Evolutionary conservation across 768 basidiomycete species (phyloP), one percentile per base, ranked within the genome.

Genomic region (Holtermannia corniformis): DNA sequence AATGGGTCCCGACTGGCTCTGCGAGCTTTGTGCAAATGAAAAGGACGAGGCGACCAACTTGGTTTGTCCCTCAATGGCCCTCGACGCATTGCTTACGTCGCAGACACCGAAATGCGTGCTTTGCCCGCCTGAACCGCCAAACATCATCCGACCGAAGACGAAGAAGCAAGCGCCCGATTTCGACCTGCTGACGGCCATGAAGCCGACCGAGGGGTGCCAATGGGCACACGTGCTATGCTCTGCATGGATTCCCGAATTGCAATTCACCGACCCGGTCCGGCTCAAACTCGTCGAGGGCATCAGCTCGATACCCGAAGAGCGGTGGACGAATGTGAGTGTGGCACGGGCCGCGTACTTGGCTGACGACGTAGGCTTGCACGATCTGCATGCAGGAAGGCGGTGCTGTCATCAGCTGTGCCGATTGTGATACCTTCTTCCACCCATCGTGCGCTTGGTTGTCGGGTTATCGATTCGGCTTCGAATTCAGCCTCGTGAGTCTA

Each of bases 221-320:
- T 95, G 91, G 91, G 83, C 82, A 0, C 93, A 97, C 68, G 77
- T 91, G 26, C 73, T 95, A 3, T 97, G 93, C 74, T 81, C 91
- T 2, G 81, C 87, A 0, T 96, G 89, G 74, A 80, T 82, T 24
- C 84, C 84, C 3, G 92, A 96, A 63, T 74, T 91, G n/a, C 78
- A 75, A 3, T 93, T 86, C 69, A 82, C 86, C 21, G 85, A 92
- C 62, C 80, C 87, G 0, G 67, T 76, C 4, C 79, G 79, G 13
- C 75, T 96, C 43, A 81, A 83, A 32, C 72, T 83, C n/a, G 86
- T 86, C 5, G 93, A 97, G 72, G 90, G 88, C 23, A 77, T 95
- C 49, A 86, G 82, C 59, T 80, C 79, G 1, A 79, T 96, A 37
- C 76, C 82, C 37, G 75, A 76, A 20, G 47, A 54, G 76, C 82